Conservation (phyloP, 257 asterid species). For the Ehretia macrophylla region DNA sequence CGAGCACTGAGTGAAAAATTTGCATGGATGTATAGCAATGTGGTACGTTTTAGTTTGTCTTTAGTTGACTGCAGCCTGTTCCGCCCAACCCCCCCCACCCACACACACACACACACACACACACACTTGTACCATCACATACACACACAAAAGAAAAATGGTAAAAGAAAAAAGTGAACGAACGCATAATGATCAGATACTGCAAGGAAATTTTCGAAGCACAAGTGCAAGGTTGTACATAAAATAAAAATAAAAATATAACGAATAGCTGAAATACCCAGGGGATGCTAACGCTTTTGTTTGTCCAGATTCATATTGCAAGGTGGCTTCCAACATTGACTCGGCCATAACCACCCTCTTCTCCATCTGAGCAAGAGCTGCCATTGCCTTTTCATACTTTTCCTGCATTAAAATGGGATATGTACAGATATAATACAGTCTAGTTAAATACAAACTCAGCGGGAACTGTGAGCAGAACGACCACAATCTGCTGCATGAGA, state of each 20-base stretch:
- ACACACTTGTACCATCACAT: too few relatives aligned
- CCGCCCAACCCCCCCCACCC: too few relatives aligned
- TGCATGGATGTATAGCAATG: neutral
- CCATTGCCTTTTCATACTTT: constrained; percentile 56
- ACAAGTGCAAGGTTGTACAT: neutral
- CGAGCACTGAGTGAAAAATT: neutral
- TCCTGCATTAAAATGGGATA: constrained; percentile 38
- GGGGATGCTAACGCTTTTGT: constrained; percentile 70
- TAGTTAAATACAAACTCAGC: neutral
- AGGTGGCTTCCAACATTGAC: constrained; percentile 81
- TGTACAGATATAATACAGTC: neutral
- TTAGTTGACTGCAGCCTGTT: too few relatives aligned
- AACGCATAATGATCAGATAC: too few relatives aligned
- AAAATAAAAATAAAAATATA: neutral
- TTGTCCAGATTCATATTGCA: constrained; percentile 85
- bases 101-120: too few relatives aligned
- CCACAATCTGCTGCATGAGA: neutral
- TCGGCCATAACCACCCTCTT: constrained; percentile 90
- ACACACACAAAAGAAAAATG: too few relatives aligned
- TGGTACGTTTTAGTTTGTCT: too few relatives aligned
- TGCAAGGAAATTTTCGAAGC: neutral
- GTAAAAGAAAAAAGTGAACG: too few relatives aligned
- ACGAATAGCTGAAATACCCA: constrained; percentile 28
- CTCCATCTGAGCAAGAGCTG: constrained; percentile 57
- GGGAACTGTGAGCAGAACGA: neutral